Conservation (phyloP, 2,329 filamentous ascomycete genomes). For the Rugonectria rugulosa region DNA sequence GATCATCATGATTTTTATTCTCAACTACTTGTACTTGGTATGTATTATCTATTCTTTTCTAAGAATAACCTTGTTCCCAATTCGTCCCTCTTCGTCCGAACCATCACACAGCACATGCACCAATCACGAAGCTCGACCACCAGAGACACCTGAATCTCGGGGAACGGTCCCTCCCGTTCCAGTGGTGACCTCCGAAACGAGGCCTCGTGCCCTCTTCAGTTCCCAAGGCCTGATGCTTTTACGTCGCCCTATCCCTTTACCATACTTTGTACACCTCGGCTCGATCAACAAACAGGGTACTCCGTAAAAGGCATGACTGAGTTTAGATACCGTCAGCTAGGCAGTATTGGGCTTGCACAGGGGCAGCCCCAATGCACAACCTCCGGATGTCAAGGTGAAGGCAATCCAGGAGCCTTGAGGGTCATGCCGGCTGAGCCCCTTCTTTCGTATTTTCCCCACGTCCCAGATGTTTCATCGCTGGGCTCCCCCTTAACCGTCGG, state of each 20-base stretch:
- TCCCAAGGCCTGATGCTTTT: background rate
- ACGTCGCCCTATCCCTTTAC: background rate
- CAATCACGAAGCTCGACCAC: constrained; percentile 9
- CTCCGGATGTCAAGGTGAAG: constrained; percentile 13
- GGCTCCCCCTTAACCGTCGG: constrained; percentile 27
- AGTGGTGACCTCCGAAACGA: constrained; percentile 27
- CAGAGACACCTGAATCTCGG: constrained; percentile 32
- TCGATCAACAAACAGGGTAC: background rate
- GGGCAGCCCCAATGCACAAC: too few relatives aligned
- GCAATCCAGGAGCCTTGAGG: constrained; percentile 9
- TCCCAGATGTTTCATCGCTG: constrained; percentile 38
- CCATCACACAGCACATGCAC: background rate
- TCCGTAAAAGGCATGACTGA: too few relatives aligned
- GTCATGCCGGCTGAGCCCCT: constrained; percentile 16
- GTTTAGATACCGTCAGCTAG: too few relatives aligned
- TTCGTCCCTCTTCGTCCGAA: background rate
- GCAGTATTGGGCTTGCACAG: too few relatives aligned
- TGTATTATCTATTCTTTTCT: constrained; percentile 12
- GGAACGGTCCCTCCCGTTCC: constrained; percentile 36
- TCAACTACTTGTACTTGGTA: too few relatives aligned
- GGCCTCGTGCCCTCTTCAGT: constrained; percentile 20
- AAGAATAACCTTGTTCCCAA: constrained; percentile 16
- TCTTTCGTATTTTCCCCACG: constrained; percentile 41
- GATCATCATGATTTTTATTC: constrained; percentile 11
- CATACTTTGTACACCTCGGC: constrained; percentile 2